These are phyloP conservation scores for Lepidium didymum DNA, from an alignment of 345 rosid species.

Conservation along the genomic window DNA sequence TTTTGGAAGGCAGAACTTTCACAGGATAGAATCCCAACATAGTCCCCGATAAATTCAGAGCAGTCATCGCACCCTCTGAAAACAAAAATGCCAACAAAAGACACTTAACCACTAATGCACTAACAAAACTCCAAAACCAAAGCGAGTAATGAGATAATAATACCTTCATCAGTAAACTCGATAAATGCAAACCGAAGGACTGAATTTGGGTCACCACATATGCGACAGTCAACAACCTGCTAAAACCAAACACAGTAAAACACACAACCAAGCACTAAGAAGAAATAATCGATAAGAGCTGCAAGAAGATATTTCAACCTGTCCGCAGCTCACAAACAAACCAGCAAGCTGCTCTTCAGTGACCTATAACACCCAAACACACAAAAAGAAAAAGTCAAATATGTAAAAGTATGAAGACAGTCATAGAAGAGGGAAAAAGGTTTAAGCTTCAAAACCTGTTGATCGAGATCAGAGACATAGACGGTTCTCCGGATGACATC, in stretches of 20 bases:
- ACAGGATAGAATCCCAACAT: conserved; percentile 94
- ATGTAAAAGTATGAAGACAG: not conserved
- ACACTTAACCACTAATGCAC: not conserved
- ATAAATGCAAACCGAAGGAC: conserved; percentile 91
- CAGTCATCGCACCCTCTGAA: conserved; percentile 71
- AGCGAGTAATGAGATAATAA: not conserved
- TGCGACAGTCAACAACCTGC: conserved; percentile 94
- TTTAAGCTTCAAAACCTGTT: conserved; percentile 45
- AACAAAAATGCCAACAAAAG: conserved; percentile 5
- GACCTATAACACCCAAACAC: conserved; percentile 41
- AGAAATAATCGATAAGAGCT: not conserved
- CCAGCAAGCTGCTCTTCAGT: conserved; percentile 98
- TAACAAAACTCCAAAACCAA: not conserved
- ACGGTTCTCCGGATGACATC: conserved; percentile 84
- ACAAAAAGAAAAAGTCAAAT: not conserved
- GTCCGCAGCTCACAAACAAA: conserved; percentile 73
- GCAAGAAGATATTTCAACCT: conserved; percentile 40
- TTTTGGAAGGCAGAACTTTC: conserved; percentile 83
- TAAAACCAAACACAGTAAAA: conserved; percentile 9
- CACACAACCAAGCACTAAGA: conserved; percentile 11
- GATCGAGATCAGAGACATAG: conserved; percentile 90
- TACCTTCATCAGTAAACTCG: conserved; percentile 94
- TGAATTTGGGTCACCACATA: conserved; percentile 94
- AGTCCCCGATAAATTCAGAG: conserved; percentile 72
- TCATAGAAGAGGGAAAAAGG: not conserved